Evolutionary conservation across 208 protist genomes (phyloP).

Genomic region (Jaenimonas drosophilae): DNA sequence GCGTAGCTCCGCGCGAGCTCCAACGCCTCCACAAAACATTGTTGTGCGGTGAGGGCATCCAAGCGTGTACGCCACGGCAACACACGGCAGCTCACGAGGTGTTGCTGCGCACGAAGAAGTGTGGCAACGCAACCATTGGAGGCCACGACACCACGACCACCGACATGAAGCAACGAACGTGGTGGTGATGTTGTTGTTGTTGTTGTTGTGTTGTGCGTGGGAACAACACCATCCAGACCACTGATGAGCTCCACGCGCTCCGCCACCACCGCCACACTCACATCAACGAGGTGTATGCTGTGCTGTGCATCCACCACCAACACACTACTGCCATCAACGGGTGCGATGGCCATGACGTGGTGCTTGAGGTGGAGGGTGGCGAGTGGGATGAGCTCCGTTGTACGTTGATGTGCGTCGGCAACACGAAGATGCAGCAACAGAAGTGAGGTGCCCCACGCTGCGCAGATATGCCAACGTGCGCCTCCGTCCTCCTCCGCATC

Average conservation of each 20-base stretch:
- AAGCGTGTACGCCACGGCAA: conserved; percentile 62
- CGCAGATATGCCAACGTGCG: no score
- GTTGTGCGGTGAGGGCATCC: conserved; percentile 26
- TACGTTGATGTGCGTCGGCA: no score
- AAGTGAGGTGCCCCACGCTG: no score
- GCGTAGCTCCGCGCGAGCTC: conserved; percentile 48
- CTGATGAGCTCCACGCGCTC: conserved; percentile 24
- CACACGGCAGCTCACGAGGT: conserved; percentile 30
- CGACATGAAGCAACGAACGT: no score
- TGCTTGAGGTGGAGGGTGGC: conserved; percentile 12
- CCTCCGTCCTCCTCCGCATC: no score
- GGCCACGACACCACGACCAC: no score
- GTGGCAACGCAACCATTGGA: conserved; percentile 18
- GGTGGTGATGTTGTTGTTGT: no score
- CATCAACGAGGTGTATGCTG: conserved; percentile 38
- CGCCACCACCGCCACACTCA: conserved; percentile 31
- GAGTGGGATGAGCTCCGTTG: no score
- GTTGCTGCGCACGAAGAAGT: conserved; percentile 18
- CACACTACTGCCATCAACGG: conserved; percentile 25
- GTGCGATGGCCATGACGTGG: conserved; percentile 29
- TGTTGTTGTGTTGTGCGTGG: no score
- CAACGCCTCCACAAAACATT: conserved; percentile 38
- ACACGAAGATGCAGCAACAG: no score
- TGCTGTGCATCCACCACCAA: conserved; percentile 34
- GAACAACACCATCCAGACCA: conserved; percentile 23